Conservation (phyloP, 1,284 basidiomycete species). For the Leccinum fallax region DNA sequence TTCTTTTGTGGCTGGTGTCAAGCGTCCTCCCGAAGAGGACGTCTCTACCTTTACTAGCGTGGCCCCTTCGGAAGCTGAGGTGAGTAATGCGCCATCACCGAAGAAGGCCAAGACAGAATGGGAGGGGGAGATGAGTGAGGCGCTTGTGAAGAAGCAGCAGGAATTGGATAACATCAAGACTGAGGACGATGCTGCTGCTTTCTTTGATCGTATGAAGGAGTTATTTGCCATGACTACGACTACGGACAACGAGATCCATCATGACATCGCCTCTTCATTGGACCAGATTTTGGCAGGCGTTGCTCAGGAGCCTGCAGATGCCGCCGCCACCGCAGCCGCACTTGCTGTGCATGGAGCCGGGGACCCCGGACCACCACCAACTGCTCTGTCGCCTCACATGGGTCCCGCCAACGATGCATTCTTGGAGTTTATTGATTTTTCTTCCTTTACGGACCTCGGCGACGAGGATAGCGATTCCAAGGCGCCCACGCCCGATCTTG, state of each 20-base stretch:
- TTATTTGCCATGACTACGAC: constrained; percentile 54
- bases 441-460: constrained; percentile 54
- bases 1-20: constrained; percentile 40
- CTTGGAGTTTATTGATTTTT: constrained; percentile 65
- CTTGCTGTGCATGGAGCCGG: constrained; percentile 30
- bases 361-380: constrained; percentile 35
- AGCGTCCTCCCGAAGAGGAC: constrained; percentile 66
- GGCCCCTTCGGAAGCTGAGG: constrained; percentile 39
- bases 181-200: constrained; percentile 62
- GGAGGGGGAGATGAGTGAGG: constrained; percentile 60
- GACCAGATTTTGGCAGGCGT: constrained; percentile 63
- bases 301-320: constrained; percentile 39
- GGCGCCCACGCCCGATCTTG: constrained; percentile 68
- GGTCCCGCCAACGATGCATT: constrained; percentile 37
- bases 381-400: constrained; percentile 41
- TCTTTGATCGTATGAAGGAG: constrained; percentile 65
- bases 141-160: constrained; percentile 53
- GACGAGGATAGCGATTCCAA: constrained; percentile 66
- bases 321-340: constrained; percentile 39
- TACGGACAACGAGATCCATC: constrained; percentile 46
- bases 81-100: constrained; percentile 61
- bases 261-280: constrained; percentile 60
- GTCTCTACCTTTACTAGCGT: constrained; percentile 26
- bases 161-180: constrained; percentile 61
- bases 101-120: constrained; percentile 72